These are phyloP conservation scores for Wallemia ichthyophaga DNA, from an alignment of 1,284 basidiomycete genomes.

Conservation along the genomic window DNA sequence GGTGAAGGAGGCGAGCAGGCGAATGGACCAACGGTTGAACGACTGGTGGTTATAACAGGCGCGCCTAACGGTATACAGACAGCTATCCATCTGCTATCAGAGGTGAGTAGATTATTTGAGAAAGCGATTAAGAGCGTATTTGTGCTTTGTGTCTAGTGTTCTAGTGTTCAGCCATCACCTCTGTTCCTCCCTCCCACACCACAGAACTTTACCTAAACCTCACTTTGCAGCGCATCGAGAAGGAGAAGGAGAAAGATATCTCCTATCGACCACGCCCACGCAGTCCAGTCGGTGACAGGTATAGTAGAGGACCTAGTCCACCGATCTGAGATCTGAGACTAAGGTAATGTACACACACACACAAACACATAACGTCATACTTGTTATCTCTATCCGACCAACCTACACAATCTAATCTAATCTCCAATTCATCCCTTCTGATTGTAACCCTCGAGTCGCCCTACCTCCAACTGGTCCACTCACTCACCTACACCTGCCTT, in stretches of 20 bases:
- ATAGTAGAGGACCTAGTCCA: too few species aligned
- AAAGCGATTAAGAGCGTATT: not conserved
- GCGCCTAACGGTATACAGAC: constrained; percentile 80
- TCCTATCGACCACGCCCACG: too few species aligned
- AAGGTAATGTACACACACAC: too few species aligned
- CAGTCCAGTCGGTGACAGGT: too few species aligned
- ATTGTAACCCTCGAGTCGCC: too few species aligned
- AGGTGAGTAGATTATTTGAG: constrained; percentile 24
- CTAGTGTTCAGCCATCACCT: not conserved
- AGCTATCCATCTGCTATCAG: constrained; percentile 77
- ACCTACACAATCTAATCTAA: too few species aligned
- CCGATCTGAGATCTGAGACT: too few species aligned
- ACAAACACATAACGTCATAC: too few species aligned
- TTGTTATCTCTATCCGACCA: too few species aligned
- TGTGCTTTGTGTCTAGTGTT: constrained; percentile 7
- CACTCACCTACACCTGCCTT: too few species aligned
- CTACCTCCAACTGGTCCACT: too few species aligned
- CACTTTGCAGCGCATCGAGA: constrained; percentile 36
- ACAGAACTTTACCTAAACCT: constrained; percentile 2
- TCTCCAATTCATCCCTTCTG: too few species aligned
- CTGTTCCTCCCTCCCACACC: constrained; percentile 1
- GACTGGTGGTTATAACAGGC: constrained; percentile 79
- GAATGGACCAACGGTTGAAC: constrained; percentile 33
- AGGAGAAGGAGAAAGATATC: constrained; percentile 35
- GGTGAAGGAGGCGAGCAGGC: constrained; percentile 33